Conservation (phyloP, 306 rosid genomes). For the Hippophae tibetana region DNA sequence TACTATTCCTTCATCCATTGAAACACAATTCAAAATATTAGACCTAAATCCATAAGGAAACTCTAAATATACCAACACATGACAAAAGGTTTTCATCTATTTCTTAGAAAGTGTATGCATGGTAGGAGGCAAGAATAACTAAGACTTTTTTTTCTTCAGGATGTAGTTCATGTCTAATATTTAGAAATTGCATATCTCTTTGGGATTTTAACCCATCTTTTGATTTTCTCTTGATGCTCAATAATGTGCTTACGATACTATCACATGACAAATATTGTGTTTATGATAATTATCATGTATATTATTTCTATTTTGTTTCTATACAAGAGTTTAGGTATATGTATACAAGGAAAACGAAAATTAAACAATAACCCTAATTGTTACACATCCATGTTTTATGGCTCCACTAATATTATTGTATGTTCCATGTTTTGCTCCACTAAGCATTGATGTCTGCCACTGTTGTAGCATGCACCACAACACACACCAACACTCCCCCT, state of each 20-base stretch:
- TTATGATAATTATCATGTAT: too few species aligned
- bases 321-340: too few species aligned
- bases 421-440: too few species aligned
- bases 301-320: too few species aligned
- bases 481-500: too few species aligned
- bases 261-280: too few species aligned
- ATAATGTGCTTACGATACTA: neutral
- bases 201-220: neutral
- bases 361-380: too few species aligned
- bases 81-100: neutral
- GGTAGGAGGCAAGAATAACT: neutral
- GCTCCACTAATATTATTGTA: too few species aligned
- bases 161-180: neutral
- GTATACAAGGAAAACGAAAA: too few species aligned
- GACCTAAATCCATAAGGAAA: neutral
- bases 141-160: neutral
- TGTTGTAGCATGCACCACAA: too few species aligned
- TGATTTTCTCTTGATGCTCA: neutral
- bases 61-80: neutral
- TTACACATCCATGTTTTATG: too few species aligned
- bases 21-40: neutral
- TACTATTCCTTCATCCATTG: neutral
- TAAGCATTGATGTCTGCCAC: too few species aligned
- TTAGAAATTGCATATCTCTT: neutral
- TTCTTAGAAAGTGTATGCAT: neutral